These are phyloP conservation scores for Cryphonectria parasitica DNA, from an alignment of 2,329 filamentous ascomycete genomes.

Conservation along the genomic window DNA sequence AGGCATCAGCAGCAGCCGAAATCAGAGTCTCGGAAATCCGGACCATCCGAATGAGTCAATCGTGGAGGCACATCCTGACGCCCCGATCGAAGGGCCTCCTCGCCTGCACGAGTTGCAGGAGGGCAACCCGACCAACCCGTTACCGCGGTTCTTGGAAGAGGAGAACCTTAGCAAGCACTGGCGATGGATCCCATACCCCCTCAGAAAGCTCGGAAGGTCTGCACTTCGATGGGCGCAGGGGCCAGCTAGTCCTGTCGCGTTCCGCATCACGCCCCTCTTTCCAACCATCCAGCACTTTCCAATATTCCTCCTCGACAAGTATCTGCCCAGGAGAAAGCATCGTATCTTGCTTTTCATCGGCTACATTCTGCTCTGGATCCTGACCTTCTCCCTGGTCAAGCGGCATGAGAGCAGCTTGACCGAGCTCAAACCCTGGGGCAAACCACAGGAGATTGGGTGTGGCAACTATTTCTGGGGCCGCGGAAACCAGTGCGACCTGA, in stretches of 20 bases:
- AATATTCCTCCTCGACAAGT: constrained; percentile 63
- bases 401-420: constrained; percentile 62
- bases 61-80: constrained; percentile 35
- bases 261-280: constrained; percentile 63
- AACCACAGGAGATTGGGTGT: constrained; percentile 68
- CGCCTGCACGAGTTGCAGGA: constrained; percentile 52
- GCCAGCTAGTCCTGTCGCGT: constrained; percentile 55
- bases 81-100: constrained; percentile 36
- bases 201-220: constrained; percentile 50
- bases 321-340: constrained; percentile 62
- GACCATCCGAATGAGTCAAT: constrained; percentile 9
- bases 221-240: constrained; percentile 57
- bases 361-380: constrained; percentile 69
- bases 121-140: constrained; percentile 48
- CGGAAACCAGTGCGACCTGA: constrained; percentile 73
- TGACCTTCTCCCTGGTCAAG: constrained; percentile 71
- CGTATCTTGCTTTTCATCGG: constrained; percentile 61
- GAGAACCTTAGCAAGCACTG: constrained; percentile 54
- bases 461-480: constrained; percentile 70
- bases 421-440: constrained; percentile 70
- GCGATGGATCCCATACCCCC: constrained; percentile 63
- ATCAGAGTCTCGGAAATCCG: constrained; percentile 18
- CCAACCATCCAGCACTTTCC: constrained; percentile 71
- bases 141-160: constrained; percentile 65
- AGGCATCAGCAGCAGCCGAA: constrained; percentile 8